Base-by-base conservation (phyloP, 73 alveolate genomes). In the Symbiodinium natans region DNA sequence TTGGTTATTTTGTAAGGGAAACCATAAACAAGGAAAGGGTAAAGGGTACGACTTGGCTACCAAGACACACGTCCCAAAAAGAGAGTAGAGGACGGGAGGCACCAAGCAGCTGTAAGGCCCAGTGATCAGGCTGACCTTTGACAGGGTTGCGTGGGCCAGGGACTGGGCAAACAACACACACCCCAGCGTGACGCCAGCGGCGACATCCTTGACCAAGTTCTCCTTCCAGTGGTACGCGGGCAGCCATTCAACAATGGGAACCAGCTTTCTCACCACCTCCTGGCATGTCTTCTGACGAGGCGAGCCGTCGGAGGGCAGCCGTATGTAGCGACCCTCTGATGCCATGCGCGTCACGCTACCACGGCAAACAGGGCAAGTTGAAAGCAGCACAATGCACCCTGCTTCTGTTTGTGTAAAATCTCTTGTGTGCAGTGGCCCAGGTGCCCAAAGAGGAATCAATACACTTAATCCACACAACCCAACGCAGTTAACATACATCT, bases 81-180 rank as follows among this genome's bases (percentile, higher is more conserved):
- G 48, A 3, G 96, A 83, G 13, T 90, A 90, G 52, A 90, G 77
- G 38, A 90, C 42, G 9, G 96, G 96, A 19, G 96, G 96, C 41
- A 84, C 52, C 88, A 90, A 38, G 52, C 96, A 90, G 87, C 96
- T 90, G 88, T 68, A 90, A 2, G 96, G 96, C 75, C 96, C 96
- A 7, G 96, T 90, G 86, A 90, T 90, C 77, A 90, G 27, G 39
- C 88, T 68, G 39, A 77, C 96, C 96, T 90, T 90, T 27, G 88
- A 90, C 33, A 90, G 54, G n/a, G 86, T 88, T 1, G 96, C 96
- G 27, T 90, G 96, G 13, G 96, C 96, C 87, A 90, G 77, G 42
- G 96, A 90, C 75, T 90, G 96, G 21, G 96, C 96, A 41, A 90
- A 90, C 25, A 90, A 71, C 33, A 90, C 96, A n/a, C 77, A 80